Conservation (phyloP, 352 stramenopile genomes). For the Phytophthora multivora region DNA sequence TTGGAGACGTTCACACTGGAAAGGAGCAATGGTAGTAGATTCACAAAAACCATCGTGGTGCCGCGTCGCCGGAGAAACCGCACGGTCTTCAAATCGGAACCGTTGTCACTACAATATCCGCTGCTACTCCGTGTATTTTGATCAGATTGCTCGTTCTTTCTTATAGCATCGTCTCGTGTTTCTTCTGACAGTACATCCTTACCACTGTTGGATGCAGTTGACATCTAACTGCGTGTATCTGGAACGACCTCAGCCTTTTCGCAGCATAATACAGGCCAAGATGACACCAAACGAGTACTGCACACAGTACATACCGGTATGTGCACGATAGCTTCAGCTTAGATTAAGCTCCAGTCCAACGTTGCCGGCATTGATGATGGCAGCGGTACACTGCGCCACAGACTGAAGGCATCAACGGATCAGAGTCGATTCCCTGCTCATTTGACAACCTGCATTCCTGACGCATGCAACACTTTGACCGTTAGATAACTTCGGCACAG, state of each 20-base stretch:
- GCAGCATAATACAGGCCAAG: too few species aligned
- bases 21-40: not conserved
- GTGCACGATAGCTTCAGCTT: too few species aligned
- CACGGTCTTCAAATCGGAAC: not conserved
- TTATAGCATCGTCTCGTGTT: too few species aligned
- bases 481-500: too few species aligned
- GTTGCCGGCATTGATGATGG: not conserved
- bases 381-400: not conserved
- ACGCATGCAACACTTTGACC: too few species aligned
- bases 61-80: not conserved
- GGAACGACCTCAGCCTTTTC: too few species aligned
- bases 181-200: too few species aligned
- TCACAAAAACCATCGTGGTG: not conserved
- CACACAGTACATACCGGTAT: too few species aligned
- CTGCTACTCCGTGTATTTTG: not conserved
- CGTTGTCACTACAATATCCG: not conserved
- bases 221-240: too few species aligned
- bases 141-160: not conserved
- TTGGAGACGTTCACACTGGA: not conserved
- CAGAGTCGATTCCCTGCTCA: not conserved
- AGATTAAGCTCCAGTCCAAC: too few species aligned
- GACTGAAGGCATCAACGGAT: constrained; percentile 4
- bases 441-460: not conserved
- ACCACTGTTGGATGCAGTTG: too few species aligned
- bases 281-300: too few species aligned